Evolutionary conservation across 352 stramenopile genomes (phyloP), one percentile per base, ranked within the genome.

Genomic region (Pythium phragmiticola): DNA sequence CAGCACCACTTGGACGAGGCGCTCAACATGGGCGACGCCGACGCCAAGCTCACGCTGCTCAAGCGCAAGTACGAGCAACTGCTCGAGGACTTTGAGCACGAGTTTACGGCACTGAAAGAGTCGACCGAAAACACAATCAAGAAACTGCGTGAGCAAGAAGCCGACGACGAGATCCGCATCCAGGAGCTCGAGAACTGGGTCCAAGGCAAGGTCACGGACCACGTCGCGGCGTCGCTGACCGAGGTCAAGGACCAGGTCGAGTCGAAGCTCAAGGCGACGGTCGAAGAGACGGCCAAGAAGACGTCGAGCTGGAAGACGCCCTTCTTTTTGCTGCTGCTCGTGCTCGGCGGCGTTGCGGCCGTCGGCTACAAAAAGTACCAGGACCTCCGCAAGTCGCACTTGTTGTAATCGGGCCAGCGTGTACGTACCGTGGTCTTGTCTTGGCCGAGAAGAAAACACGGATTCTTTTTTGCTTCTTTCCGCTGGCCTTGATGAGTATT

Each of bases 341-440:
- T 88, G 57, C 70, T 93, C 47, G 79, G 72, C 23, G 84, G 69
- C 8, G 33, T 90, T 57, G 70, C 78, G 6, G 80, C 76, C n/a
- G 74, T 60, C 16, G 80, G 70, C 23, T 94, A 93, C 77, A 92
- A 92, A 68, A 94, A 94, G 76, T 94, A 94, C 77, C 84, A 94
- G 66, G 82, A 93, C 58, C 68, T 94, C 63, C 80, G 82, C 68
- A 94, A 94, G 76, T 92, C 82, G 41, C 86, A 94, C 76, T 84
- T 94, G 68, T 73, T 94, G 58, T 94, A 92, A 63, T 34, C 8
- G 14, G 17, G 9, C 39, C 16, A 8, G 39, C 5, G 39, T 46
- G 19, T 16, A 42, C 26, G 6, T 42, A 42, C 37, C 37, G 6
- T 42, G 14, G 36, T 6, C 12, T 45, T 4, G 12, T 45, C 16